phyloP scores from a whole-genome alignment of 2,329 filamentous ascomycete species.

The Grosmannia serpens region DNA sequence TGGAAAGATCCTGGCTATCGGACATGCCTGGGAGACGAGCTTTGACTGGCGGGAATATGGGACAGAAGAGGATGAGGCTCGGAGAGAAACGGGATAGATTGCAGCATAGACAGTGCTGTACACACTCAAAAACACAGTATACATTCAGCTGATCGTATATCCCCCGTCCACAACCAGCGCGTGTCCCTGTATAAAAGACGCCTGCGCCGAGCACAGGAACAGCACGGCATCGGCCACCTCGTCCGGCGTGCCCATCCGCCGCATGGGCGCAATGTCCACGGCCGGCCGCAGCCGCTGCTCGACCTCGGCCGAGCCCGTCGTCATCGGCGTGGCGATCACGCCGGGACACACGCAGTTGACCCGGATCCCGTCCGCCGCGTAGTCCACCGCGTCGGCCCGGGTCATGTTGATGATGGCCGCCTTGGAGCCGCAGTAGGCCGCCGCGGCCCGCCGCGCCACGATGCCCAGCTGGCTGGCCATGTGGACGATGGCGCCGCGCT shows the following conservation, averaged over 20 bases:
- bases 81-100: not conserved
- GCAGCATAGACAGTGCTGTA: not conserved
- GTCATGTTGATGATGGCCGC: slow-evolving; percentile 41
- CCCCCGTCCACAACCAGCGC: slow-evolving; percentile 2
- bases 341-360: slow-evolving; percentile 19
- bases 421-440: slow-evolving; percentile 46
- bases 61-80: not conserved
- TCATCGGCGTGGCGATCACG: slow-evolving; percentile 12
- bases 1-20: not conserved
- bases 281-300: not conserved
- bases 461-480: slow-evolving; percentile 41
- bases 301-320: not conserved
- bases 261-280: not conserved
- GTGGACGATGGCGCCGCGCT: slow-evolving; percentile 38
- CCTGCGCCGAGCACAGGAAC: slow-evolving; percentile 1
- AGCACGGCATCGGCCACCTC: not conserved
- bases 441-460: slow-evolving; percentile 33
- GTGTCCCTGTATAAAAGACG: slow-evolving; percentile 2
- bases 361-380: slow-evolving; percentile 52
- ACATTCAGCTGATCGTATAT: not conserved
- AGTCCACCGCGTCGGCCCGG: slow-evolving; percentile 53
- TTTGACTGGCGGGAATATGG: not conserved
- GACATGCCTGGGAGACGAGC: not conserved
- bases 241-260: not conserved
- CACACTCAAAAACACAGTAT: not conserved